Conservation (phyloP, 805 yeast genomes). For the Zygosaccharomyces kombuchaensis region DNA sequence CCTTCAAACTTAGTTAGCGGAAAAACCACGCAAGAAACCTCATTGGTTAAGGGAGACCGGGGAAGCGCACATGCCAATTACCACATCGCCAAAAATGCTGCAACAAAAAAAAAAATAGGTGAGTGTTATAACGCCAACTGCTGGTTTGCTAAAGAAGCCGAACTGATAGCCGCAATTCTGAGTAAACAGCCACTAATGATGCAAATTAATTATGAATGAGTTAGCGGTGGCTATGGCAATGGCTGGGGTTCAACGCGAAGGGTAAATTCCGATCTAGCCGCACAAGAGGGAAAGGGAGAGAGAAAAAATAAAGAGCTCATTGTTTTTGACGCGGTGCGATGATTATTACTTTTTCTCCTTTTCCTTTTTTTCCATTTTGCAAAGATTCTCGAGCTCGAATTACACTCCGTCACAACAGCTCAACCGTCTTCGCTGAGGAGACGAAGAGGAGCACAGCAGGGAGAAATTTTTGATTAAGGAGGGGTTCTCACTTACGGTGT, state of each 20-base stretch:
- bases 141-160: not conserved
- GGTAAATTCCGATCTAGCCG: not conserved
- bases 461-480: not conserved
- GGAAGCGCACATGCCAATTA: not conserved
- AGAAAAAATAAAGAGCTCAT: not conserved
- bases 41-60: not conserved
- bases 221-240: not conserved
- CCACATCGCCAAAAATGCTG: not conserved
- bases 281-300: not conserved
- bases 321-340: not conserved
- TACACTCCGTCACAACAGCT: not conserved
- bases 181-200: not conserved
- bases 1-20: not conserved
- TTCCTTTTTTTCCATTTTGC: not conserved
- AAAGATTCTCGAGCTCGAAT: not conserved
- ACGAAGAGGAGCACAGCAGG: not conserved
- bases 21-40: constrained; percentile 5
- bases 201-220: not conserved
- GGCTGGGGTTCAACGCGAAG: not conserved
- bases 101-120: not conserved
- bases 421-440: not conserved
- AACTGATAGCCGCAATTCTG: not conserved
- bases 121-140: not conserved
- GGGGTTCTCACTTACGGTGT: not conserved
- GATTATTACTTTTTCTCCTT: not conserved